phyloP scores from a whole-genome alignment of 2,329 filamentous ascomycete species.

The Alternaria triticimaculans region DNA sequence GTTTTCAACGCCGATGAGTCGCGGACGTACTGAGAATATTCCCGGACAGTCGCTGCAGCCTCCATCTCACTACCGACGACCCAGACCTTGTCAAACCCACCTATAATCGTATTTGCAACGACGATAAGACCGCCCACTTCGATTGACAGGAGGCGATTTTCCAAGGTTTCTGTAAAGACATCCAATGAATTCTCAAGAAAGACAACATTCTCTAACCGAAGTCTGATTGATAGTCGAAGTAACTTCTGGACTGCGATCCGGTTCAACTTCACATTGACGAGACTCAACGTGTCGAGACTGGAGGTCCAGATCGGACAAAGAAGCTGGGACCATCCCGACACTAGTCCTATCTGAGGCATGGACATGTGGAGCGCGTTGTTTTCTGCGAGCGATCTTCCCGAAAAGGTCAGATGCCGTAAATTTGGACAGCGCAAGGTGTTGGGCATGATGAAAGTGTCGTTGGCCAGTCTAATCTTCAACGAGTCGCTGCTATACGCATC shows the following conservation, averaged over 20 bases:
- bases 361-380: background rate
- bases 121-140: background rate
- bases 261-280: background rate
- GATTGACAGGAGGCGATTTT: background rate
- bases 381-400: background rate
- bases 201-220: background rate
- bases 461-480: background rate
- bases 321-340: background rate
- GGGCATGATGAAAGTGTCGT: background rate
- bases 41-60: background rate
- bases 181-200: background rate
- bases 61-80: background rate
- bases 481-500: background rate
- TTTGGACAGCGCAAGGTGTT: background rate
- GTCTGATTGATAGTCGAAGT: background rate
- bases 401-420: background rate
- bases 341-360: background rate
- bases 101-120: background rate
- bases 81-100: background rate
- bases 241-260: background rate
- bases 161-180: background rate
- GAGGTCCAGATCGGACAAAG: background rate
- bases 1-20: background rate
- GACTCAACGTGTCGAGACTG: background rate
- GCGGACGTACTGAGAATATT: background rate